phyloP scores from a whole-genome alignment of 2,329 filamentous ascomycete species.

The Penicillium sp. region DNA sequence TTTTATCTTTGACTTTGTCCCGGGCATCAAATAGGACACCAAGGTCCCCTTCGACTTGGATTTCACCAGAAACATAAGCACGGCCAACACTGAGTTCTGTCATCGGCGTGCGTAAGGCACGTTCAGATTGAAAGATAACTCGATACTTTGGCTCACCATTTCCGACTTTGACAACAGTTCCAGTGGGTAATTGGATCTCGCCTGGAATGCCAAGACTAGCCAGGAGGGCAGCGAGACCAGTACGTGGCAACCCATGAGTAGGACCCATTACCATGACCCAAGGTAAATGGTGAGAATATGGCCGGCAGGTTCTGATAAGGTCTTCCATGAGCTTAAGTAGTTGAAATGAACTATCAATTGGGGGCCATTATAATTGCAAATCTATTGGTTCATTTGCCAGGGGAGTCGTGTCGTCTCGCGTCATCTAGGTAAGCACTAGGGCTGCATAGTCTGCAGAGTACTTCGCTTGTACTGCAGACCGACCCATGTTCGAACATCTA shows the following conservation, averaged over 20 bases:
- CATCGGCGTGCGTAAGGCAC: constrained; percentile 19
- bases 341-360: background rate
- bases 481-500: background rate
- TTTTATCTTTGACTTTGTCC: constrained; percentile 13
- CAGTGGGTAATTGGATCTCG: constrained; percentile 16
- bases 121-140: constrained; percentile 15
- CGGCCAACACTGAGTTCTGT: constrained; percentile 17
- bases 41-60: constrained; percentile 19
- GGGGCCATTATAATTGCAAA: background rate
- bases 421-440: background rate
- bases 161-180: constrained; percentile 8
- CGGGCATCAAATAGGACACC: constrained; percentile 14
- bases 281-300: background rate
- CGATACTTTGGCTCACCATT: constrained; percentile 14
- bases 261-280: background rate
- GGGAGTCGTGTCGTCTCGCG: background rate
- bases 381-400: background rate
- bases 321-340: background rate
- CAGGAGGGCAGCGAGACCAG: constrained; percentile 15
- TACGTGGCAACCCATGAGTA: constrained; percentile 10
- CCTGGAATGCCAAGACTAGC: constrained; percentile 12
- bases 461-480: background rate
- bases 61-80: constrained; percentile 18
- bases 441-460: too few relatives aligned
- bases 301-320: background rate